Conservation (phyloP, 306 rosid genomes). For the Astragalus glycyphyllos region DNA sequence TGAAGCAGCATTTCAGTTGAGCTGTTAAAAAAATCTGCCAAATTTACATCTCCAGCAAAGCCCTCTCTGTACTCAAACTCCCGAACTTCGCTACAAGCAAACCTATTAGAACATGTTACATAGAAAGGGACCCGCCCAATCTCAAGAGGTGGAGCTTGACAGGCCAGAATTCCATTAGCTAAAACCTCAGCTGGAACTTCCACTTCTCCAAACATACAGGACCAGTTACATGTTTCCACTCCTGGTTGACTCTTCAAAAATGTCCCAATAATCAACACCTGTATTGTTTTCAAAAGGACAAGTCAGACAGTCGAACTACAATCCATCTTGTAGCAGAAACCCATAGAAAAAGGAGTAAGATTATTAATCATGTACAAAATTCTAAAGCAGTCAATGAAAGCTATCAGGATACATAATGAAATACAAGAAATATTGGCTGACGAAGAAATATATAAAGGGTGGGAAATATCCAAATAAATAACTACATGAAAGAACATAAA, state of each 20-base stretch:
- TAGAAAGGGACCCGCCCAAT: constrained; percentile 84
- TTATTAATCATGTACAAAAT: neutral
- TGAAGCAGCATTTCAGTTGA: constrained; percentile 59
- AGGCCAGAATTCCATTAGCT: constrained; percentile 74
- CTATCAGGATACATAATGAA: constrained; percentile 8
- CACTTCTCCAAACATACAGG: constrained; percentile 94
- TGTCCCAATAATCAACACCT: constrained; percentile 78
- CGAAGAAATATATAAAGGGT: neutral
- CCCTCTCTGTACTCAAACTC: constrained; percentile 72
- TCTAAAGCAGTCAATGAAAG: constrained; percentile 19
- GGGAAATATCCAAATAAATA: constrained; percentile 32
- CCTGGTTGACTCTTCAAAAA: constrained; percentile 64
- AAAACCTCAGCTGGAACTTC: constrained; percentile 85
- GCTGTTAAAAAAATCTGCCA: constrained; percentile 46
- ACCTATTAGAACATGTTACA: constrained; percentile 82
- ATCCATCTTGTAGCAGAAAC: constrained; percentile 17
- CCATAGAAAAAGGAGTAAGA: constrained; percentile 24
- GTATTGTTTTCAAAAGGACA: constrained; percentile 39
- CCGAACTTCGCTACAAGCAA: constrained; percentile 91
- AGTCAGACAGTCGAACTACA: constrained; percentile 30
- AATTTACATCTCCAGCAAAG: constrained; percentile 48
- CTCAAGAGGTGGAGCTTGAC: constrained; percentile 76
- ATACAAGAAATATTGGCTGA: constrained; percentile 19
- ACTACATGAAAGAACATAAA: constrained; percentile 22
- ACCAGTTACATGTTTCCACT: constrained; percentile 64